Evolutionary conservation across 441 rosid species (phyloP).

Genomic region (Sinapis alba): DNA sequence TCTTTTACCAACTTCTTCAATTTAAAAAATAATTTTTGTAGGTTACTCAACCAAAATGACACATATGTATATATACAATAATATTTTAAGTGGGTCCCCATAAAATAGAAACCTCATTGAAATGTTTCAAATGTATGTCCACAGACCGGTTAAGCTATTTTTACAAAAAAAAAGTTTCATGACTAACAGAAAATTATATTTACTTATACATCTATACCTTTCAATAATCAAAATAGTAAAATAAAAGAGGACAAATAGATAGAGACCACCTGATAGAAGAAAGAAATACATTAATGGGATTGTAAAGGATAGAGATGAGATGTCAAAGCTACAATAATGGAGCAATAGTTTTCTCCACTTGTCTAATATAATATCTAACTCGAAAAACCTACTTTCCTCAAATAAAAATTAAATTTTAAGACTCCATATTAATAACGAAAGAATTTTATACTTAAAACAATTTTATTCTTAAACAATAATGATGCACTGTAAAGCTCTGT

Average conservation of each 20-base stretch:
- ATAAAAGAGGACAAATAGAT: background rate
- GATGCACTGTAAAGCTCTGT: background rate
- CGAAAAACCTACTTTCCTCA: conserved; percentile 9
- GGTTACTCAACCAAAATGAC: no score
- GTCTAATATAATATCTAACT: conserved; percentile 29
- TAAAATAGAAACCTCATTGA: no score
- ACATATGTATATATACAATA: no score
- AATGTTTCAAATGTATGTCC: no score
- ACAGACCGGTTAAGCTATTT: background rate
- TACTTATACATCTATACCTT: background rate
- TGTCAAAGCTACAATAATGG: conserved; percentile 41
- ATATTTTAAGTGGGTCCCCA: no score
- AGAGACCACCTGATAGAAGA: conserved; percentile 34
- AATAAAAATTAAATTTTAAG: background rate
- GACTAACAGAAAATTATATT: background rate
- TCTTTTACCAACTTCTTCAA: no score
- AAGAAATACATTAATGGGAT: conserved; percentile 28
- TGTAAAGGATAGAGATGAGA: conserved; percentile 40
- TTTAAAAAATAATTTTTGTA: no score
- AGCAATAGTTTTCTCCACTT: conserved; percentile 39
- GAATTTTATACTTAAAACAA: background rate
- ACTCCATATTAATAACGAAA: background rate
- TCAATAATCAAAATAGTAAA: background rate
- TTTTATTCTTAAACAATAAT: conserved; percentile 16
- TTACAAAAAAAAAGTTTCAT: background rate